A percentile compares a stretch with the other conserved stretches of the same genome.
These are phyloP conservation scores for Bruguiera parviflora DNA, from an alignment of 345 rosid species.

Conservation along the genomic window DNA sequence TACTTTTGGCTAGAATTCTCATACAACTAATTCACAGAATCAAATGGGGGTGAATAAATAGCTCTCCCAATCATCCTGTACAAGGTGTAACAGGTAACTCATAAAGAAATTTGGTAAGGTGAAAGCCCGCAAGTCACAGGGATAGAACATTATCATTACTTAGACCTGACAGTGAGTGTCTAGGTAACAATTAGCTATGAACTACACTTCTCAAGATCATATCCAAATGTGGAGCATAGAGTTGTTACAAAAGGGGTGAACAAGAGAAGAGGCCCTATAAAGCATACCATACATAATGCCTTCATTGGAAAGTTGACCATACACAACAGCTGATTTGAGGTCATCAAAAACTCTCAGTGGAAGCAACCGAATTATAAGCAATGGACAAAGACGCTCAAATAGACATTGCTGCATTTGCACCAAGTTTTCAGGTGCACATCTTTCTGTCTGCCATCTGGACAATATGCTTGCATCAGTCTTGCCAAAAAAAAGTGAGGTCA, in stretches of 20 bases:
- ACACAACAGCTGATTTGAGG: constrained; percentile 45
- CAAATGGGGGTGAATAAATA: too few relatives aligned
- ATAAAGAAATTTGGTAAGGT: too few relatives aligned
- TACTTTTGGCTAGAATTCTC: background rate
- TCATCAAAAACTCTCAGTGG: constrained; percentile 72
- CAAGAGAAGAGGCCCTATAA: constrained; percentile 6
- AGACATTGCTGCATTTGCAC: constrained; percentile 43
- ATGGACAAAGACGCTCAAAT: constrained; percentile 78
- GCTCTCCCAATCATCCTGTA: too few relatives aligned
- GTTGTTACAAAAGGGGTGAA: constrained; percentile 3
- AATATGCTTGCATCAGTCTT: constrained; percentile 41
- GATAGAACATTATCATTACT: too few relatives aligned
- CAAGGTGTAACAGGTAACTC: too few relatives aligned
- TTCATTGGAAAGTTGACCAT: constrained; percentile 48
- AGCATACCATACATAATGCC: constrained; percentile 41
- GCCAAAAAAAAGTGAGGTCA: constrained; percentile 7
- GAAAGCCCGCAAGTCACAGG: too few relatives aligned
- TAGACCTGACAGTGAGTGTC: background rate
- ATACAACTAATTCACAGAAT: too few relatives aligned
- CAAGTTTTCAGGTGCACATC: constrained; percentile 28
- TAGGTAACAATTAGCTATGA: too few relatives aligned
- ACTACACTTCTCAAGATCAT: too few relatives aligned
- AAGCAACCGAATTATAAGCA: constrained; percentile 78
- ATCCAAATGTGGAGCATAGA: background rate
- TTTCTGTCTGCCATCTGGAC: constrained; percentile 34